Evolutionary conservation across 768 basidiomycete species (phyloP).

Genomic region (Solioccasus polychromus): DNA sequence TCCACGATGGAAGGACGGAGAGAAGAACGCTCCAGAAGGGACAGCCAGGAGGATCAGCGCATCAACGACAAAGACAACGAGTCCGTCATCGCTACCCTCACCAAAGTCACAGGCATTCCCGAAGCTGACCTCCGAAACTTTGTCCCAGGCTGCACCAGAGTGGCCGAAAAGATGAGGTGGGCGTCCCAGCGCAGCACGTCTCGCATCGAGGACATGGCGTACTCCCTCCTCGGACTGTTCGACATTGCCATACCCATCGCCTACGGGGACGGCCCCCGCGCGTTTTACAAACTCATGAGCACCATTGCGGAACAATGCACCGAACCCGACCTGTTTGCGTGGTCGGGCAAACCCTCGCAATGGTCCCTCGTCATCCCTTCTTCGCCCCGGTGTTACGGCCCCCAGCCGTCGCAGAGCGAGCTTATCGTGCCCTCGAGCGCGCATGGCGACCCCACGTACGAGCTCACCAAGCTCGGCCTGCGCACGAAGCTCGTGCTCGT

Average conservation of each 20-base stretch:
- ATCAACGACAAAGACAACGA: slow-evolving; percentile 25
- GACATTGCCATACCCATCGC: slow-evolving; percentile 21
- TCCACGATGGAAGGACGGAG: slow-evolving; percentile 10
- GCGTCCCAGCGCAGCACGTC: slow-evolving; percentile 20
- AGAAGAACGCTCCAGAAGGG: slow-evolving; percentile 11
- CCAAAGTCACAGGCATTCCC: slow-evolving; percentile 19
- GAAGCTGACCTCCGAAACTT: slow-evolving; percentile 22
- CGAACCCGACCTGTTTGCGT: slow-evolving; percentile 22
- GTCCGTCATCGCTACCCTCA: slow-evolving; percentile 11
- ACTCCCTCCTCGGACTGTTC: slow-evolving; percentile 24
- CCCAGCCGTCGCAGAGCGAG: slow-evolving; percentile 11
- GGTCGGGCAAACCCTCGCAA: slow-evolving; percentile 20
- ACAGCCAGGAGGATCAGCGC: slow-evolving; percentile 12
- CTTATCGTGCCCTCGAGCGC: slow-evolving; percentile 4
- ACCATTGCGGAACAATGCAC: slow-evolving; percentile 16
- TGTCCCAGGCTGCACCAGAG: slow-evolving; percentile 14
- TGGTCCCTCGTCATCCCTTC: slow-evolving; percentile 25
- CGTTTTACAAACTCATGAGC: slow-evolving; percentile 21
- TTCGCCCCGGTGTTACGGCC: slow-evolving; percentile 18
- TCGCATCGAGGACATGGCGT: slow-evolving; percentile 23
- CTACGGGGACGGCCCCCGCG: slow-evolving; percentile 22
- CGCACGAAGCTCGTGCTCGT: slow-evolving; percentile 16
- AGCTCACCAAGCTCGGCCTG: slow-evolving; percentile 24
- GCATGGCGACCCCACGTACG: slow-evolving; percentile 22
- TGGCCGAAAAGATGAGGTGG: slow-evolving; percentile 27